Evolutionary conservation across 352 stramenopile species (phyloP).

Genomic region (Pythium rhizo-oryzae): DNA sequence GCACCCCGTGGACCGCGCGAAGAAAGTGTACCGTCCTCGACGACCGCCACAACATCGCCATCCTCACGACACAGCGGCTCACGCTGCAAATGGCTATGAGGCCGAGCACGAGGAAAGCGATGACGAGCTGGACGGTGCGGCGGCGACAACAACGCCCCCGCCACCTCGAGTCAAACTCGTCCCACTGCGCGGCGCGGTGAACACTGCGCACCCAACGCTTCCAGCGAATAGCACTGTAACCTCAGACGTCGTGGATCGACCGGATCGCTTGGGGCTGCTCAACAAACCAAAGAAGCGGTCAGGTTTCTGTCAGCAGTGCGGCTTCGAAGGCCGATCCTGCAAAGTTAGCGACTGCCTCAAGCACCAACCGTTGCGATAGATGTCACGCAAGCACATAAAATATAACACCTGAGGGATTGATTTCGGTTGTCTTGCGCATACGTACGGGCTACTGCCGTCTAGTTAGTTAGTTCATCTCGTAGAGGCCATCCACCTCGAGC

Average conservation of each 20-base stretch:
- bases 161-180: conserved; percentile 1
- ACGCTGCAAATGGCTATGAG: conserved; percentile 14
- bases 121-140: background rate
- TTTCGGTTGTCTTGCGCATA: background rate
- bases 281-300: conserved; percentile 44
- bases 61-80: background rate
- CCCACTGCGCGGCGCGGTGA: background rate
- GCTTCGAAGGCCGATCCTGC: conserved; percentile 57
- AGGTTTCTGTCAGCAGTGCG: conserved; percentile 60
- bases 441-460: background rate
- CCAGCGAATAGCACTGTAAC: background rate
- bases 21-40: conserved; percentile 16
- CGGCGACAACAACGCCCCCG: background rate
- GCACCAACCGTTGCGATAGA: conserved; percentile 44
- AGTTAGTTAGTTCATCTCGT: conserved; percentile 48
- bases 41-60: background rate
- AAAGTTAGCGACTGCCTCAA: conserved; percentile 71
- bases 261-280: conserved; percentile 25
- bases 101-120: conserved; percentile 13
- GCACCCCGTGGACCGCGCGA: conserved; percentile 16
- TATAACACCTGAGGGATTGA: background rate
- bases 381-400: conserved; percentile 3
- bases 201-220: background rate
- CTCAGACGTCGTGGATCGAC: conserved; percentile 14
- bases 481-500: conserved; percentile 75